Base-by-base conservation (phyloP, 208 protist species). In the Acanthamoeba royreba region DNA sequence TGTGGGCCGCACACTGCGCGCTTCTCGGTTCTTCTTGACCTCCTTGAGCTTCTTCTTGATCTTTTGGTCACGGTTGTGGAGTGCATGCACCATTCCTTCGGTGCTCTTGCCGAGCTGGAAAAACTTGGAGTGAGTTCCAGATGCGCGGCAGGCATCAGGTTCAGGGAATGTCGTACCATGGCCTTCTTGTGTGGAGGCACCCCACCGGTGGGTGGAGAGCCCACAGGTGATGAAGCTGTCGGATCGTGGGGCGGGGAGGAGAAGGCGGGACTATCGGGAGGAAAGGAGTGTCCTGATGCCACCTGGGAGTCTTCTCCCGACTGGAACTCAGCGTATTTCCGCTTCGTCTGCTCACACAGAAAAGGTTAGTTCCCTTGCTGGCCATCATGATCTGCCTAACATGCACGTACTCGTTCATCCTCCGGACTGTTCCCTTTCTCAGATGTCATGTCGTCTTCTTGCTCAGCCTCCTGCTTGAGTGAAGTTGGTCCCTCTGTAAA, bases 1-100 rank as follows among this genome's bases (percentile, higher is more conserved):
- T 8, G 69, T 81, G 42, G 69, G 69, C 19, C 69, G 69, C 3
- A 43, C 69, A 42, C 69, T 81, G 69, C 69, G 69, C 40, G 69
- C 69, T n/a, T 81, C 69, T 28, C 69, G 43, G 40, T 35, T 42
- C n/a, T 81, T 81, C 69, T 81, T 81, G 38, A 81, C 33, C 69
- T 81, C 69, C 69, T 81, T 81, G 40, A 81, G 42, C 69, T 81
- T 81, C 42, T 81, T 81, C 38, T 81, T 81, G 69, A 81, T 81
- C 42, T 81, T 81, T 9, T n/a, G 69, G 69, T 81, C 69, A 38
- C 69, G 69, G 66, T 77, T 77, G 42, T 81, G 69, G 22, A 81
- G 33, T 17, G 69, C 69, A 28, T 81, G 69, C 33, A 47, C 69
- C 40, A 81, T 43, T 4, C 69, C 69, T 11, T 81, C 69, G 0